Evolutionary conservation across 1,139 yeast species (phyloP), one percentile per base, ranked within the genome.

Genomic region (Suhomyces maxii): DNA sequence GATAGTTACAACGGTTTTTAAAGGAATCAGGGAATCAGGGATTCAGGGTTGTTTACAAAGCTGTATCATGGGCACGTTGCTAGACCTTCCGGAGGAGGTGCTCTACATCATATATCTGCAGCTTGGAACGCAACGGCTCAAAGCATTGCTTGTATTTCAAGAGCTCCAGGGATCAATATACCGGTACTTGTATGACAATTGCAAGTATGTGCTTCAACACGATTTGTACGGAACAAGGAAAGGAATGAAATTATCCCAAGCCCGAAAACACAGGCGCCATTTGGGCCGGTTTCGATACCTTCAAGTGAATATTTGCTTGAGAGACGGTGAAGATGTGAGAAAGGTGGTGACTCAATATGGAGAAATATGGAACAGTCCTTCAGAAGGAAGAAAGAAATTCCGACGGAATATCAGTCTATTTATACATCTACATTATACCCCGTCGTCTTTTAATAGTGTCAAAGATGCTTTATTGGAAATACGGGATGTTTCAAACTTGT

Each of bases 51-150:
- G 6, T 18, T 18, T 18, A 18, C 6, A 18, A 18, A 18, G 23
- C 26, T 26, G 23, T 18, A 18, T 14, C 11, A 43, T 43, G 46
- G 42, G 12, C 10, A 34, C 34, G 7, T 13, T 43, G 26, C 28
- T 26, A 11, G 50, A 48, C 33, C 40, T 51, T n/a, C 54, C 54
- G 8, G 52, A 48, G 23, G 54, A 51, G 18, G 46, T 50, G 5
- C 46, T 50, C 26, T 38, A 34, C 35, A 40, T 37, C 11, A 36
- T 50, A 13, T 39, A 43, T 30, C 28, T 23, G 8, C 31, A 34
- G 9, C 41, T 50, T 23, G 41, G 40, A 26, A 44, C 47, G 12
- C 36, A 37, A 8, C 41, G 46, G 6, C 40, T 46, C 38, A 45
- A 49, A 36, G 9, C 48, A 11, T 36, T 51, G 11, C 46, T 47